These are phyloP conservation scores for Penicillium mononematosum DNA, from an alignment of 495 filamentous ascomycete genomes.

Conservation along the genomic window DNA sequence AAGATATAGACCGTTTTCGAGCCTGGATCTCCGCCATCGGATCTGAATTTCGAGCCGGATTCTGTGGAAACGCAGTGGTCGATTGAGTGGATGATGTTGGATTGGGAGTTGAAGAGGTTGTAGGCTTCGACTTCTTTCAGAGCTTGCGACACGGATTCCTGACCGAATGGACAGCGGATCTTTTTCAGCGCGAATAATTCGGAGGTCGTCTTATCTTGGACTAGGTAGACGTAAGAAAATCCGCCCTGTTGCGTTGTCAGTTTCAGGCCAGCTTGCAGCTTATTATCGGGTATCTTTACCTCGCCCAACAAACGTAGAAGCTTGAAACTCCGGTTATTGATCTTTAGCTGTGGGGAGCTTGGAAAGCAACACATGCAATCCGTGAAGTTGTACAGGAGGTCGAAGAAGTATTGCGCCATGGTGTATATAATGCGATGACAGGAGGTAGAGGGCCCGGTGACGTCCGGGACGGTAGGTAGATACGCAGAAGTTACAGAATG, in stretches of 20 bases:
- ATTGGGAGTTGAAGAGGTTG: constrained; percentile 75
- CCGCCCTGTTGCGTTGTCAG: constrained; percentile 60
- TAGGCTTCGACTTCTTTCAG: constrained; percentile 98
- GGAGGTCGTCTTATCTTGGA: constrained; percentile 79
- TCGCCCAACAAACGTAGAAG: constrained; percentile 90
- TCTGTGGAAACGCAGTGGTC: constrained; percentile 74
- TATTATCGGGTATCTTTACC: constrained; percentile 43
- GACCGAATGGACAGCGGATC: constrained; percentile 95
- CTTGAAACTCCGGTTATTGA: constrained; percentile 94
- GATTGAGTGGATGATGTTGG: constrained; percentile 85
- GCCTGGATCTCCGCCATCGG: constrained; percentile 54
- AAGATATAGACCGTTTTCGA: constrained; percentile 96
- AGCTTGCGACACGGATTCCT: constrained; percentile 90
- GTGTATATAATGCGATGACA: constrained; percentile 15
- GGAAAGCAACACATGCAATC: constrained; percentile 96
- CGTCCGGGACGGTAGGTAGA: neutral
- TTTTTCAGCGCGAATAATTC: constrained; percentile 94
- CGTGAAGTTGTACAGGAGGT: constrained; percentile 84
- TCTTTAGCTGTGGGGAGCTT: constrained; percentile 85
- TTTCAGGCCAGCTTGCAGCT: constrained; percentile 11
- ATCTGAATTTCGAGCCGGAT: constrained; percentile 57
- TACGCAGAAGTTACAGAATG: neutral
- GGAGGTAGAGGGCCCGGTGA: neutral
- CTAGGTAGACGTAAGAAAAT: constrained; percentile 98
- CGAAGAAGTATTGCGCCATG: constrained; percentile 85